A percentile compares a stretch with the other conserved stretches of the same genome.
Evolutionary conservation across 2,329 filamentous ascomycete genomes (phyloP).

Genomic region (Sporothrix euskadiensis): DNA sequence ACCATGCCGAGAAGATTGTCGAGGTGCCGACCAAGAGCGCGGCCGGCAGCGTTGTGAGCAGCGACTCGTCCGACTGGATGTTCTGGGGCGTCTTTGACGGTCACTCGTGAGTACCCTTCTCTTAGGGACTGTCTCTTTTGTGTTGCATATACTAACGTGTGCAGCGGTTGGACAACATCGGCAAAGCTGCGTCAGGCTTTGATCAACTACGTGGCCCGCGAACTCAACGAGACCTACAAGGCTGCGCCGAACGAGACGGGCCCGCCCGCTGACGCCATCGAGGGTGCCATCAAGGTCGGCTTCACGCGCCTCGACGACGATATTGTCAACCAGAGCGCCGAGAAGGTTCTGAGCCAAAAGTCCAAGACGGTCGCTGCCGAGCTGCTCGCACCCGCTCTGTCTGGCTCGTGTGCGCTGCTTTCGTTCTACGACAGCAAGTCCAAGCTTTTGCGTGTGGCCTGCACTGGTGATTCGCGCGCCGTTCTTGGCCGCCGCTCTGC

Average conservation of each 20-base stretch:
- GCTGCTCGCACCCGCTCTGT: slow-evolving; percentile 85
- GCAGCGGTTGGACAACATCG: slow-evolving; percentile 94
- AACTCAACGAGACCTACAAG: slow-evolving; percentile 91
- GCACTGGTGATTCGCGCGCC: slow-evolving; percentile 93
- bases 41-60: slow-evolving; percentile 45
- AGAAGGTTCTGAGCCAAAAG: slow-evolving; percentile 84
- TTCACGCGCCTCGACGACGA: slow-evolving; percentile 89
- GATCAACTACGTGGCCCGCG: slow-evolving; percentile 88
- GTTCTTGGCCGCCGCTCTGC: slow-evolving; percentile 77
- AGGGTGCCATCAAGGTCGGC: slow-evolving; percentile 87
- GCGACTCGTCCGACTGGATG: slow-evolving; percentile 85
- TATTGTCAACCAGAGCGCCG: slow-evolving; percentile 89
- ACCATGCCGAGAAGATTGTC: slow-evolving; percentile 97
- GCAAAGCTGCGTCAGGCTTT: slow-evolving; percentile 90
- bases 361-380: slow-evolving; percentile 91
- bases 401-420: slow-evolving; percentile 93
- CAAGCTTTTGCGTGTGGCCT: slow-evolving; percentile 88
- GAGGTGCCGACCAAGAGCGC: slow-evolving; percentile 66
- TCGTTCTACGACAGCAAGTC: slow-evolving; percentile 92
- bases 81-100: slow-evolving; percentile 99
- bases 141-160: slow-evolving; percentile 30
- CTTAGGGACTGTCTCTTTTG: neutral
- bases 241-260: slow-evolving; percentile 56
- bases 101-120: slow-evolving; percentile 70
- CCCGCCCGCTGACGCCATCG: slow-evolving; percentile 78